Evolutionary conservation across 1,284 basidiomycete genomes (phyloP).

Genomic region (Coniferiporia weirii): DNA sequence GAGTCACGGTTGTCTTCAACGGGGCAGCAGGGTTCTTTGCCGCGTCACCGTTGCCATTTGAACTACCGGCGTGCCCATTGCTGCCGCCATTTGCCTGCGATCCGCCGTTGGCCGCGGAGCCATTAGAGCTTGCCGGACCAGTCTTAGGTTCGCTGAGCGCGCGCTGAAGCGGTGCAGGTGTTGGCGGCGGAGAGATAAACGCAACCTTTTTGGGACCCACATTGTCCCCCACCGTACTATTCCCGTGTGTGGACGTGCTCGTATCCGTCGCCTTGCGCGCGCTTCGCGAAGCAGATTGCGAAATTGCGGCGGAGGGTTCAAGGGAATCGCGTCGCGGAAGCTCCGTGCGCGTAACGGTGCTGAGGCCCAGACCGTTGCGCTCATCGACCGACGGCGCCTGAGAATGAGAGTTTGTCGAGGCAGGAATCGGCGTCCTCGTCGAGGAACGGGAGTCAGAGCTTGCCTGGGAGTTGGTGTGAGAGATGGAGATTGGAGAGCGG

Average conservation of each 20-base stretch:
- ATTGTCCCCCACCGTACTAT: constrained; percentile 28
- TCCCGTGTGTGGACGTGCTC: constrained; percentile 27
- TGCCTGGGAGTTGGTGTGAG: constrained; percentile 29
- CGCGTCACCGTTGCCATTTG: constrained; percentile 62
- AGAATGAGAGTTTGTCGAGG: neutral
- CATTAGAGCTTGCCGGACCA: constrained; percentile 2
- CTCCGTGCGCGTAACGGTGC: constrained; percentile 7
- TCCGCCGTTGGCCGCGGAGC: constrained; percentile 3
- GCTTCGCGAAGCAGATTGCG: constrained; percentile 36
- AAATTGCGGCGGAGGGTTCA: constrained; percentile 30
- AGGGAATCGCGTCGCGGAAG: constrained; percentile 11
- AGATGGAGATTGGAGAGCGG: constrained; percentile 34
- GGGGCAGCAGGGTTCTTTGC: constrained; percentile 33
- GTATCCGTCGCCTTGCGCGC: constrained; percentile 49
- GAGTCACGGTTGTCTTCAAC: constrained; percentile 61
- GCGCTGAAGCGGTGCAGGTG: constrained; percentile 36
- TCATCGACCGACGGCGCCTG: constrained; percentile 6
- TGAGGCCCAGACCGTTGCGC: neutral
- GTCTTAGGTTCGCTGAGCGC: constrained; percentile 12
- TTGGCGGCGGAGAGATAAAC: constrained; percentile 73
- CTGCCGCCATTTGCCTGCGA: neutral
- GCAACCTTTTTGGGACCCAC: constrained; percentile 72
- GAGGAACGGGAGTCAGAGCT: constrained; percentile 25
- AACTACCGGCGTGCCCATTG: constrained; percentile 18
- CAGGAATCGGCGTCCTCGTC: constrained; percentile 16